These are phyloP conservation scores for Daedaleopsis sinensis DNA, from an alignment of 768 basidiomycete genomes.

Conservation along the genomic window DNA sequence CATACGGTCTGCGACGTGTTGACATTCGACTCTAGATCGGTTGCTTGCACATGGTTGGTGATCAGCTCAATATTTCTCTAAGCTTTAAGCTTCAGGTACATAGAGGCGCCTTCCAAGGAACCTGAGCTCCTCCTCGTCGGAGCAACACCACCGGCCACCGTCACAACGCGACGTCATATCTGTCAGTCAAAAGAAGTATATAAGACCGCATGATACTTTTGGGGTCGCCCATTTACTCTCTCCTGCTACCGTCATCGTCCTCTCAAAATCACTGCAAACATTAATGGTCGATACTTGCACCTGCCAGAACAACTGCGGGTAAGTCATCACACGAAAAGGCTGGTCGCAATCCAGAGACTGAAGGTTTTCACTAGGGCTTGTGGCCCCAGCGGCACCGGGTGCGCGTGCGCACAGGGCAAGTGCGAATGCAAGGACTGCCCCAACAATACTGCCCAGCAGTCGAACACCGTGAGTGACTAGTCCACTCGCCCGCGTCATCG, in stretches of 20 bases:
- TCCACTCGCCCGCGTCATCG: not conserved
- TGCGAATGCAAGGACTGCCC: conserved; percentile 35
- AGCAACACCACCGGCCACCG: too few species aligned
- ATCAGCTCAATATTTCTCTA: too few species aligned
- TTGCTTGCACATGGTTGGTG: too few species aligned
- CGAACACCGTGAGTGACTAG: conserved; percentile 25
- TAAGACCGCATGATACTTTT: too few species aligned
- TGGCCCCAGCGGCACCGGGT: conserved; percentile 34
- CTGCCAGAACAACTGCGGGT: conserved; percentile 35
- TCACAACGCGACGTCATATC: too few species aligned
- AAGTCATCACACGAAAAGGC: conserved; percentile 8
- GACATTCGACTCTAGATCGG: too few species aligned
- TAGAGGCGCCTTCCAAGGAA: too few species aligned
- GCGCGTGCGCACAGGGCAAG: conserved; percentile 32
- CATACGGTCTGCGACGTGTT: too few species aligned
- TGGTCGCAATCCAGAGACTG: not conserved
- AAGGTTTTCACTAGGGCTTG: conserved; percentile 28
- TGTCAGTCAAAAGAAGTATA: too few species aligned
- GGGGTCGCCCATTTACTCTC: not conserved
- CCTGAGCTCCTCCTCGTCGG: too few species aligned
- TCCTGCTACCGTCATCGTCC: not conserved
- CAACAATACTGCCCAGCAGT: conserved; percentile 26
- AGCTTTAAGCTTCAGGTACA: too few species aligned
- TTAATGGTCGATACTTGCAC: conserved; percentile 33
- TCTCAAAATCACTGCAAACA: conserved; percentile 16